phyloP scores from a whole-genome alignment of 805 yeast species.

The Spathaspora gorwiae region DNA sequence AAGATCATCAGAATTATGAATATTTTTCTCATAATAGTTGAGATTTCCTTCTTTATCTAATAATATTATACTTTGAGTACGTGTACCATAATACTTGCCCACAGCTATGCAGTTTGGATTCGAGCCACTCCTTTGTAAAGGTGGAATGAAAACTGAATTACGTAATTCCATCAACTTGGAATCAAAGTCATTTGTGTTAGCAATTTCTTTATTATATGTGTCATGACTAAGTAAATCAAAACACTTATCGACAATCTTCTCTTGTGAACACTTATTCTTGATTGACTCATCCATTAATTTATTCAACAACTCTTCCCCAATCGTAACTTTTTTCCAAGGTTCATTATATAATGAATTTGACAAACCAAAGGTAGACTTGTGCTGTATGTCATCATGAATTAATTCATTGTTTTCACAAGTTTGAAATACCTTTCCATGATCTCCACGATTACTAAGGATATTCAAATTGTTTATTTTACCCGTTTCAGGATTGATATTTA shows the following conservation, averaged over 20 bases:
- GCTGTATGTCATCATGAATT: slow-evolving; percentile 14
- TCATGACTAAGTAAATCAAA: slow-evolving; percentile 50
- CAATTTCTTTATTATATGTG: slow-evolving; percentile 26
- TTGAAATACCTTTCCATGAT: slow-evolving; percentile 30
- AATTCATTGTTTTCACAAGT: slow-evolving; percentile 1
- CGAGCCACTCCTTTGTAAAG: slow-evolving; percentile 27
- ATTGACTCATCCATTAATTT: slow-evolving; percentile 16
- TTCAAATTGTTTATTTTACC: slow-evolving; percentile 32
- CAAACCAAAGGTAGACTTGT: slow-evolving; percentile 46
- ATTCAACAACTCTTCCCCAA: slow-evolving; percentile 39
- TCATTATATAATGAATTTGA: slow-evolving; percentile 63
- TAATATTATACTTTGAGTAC: slow-evolving; percentile 78
- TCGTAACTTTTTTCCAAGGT: slow-evolving; percentile 71
- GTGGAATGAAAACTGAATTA: slow-evolving; percentile 70
- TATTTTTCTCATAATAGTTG: slow-evolving; percentile 57
- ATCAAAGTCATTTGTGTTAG: slow-evolving; percentile 9
- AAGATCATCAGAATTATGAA: slow-evolving; percentile 45
- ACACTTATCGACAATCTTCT: slow-evolving; percentile 44
- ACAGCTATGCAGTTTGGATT: slow-evolving; percentile 11
- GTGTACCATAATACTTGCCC: slow-evolving; percentile 73
- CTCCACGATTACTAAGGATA: slow-evolving; percentile 49
- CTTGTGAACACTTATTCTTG: slow-evolving; percentile 20
- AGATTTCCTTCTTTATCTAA: slow-evolving; percentile 48
- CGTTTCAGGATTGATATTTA: slow-evolving; percentile 20
- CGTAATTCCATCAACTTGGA: slow-evolving; percentile 40